Evolutionary conservation across 1,284 basidiomycete species (phyloP), one percentile per base, ranked within the genome.

Genomic region (Moesziomyces globuligerus): DNA sequence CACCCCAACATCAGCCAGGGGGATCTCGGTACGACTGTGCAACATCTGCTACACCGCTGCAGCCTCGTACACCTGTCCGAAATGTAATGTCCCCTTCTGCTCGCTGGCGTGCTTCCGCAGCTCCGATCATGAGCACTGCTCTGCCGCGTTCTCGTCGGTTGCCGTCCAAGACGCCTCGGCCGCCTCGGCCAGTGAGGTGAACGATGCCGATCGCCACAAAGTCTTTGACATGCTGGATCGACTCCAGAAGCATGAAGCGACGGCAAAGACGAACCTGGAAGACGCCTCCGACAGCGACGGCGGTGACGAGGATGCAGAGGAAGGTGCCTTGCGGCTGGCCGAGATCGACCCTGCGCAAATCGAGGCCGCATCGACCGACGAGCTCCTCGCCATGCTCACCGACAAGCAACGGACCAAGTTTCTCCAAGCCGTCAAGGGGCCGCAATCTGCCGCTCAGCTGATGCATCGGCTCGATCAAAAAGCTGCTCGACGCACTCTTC

Each of bases 11-110:
- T 48, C 61, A 4, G 45, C 44, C 25, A 43, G 41, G 11, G 38
- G 57, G 17, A 39, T 44, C 23, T 48, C 59, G 1, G 11, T 62
- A 3, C 56, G 74, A 5, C 60, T 74, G 2, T 79, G 75, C 46
- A 74, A 73, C 48, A 62, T 79, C 48, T 79, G 78, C 52, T 71
- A 61, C 43, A 40, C 59, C 25, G 24, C 53, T 7, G 39, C 47
- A 2, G 69, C 76, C 0, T 40, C 54, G 6, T 80, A 80, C 57
- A 73, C 48, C n/a, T 80, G 78, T 48, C 75, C 78, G 1, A 48
- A 53, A 38, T 80, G 78, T 66, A 73, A 78, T 38, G 47, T 66
- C 2, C 78, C 78, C 1, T 80, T 68, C 51, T 80, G 78, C 57
- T 75, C 76, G 8, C 58, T 76, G 13, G 21, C 20, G 5, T 80